phyloP scores from a whole-genome alignment of 2,329 filamentous ascomycete genomes.

The Niveomyces coronatus region DNA sequence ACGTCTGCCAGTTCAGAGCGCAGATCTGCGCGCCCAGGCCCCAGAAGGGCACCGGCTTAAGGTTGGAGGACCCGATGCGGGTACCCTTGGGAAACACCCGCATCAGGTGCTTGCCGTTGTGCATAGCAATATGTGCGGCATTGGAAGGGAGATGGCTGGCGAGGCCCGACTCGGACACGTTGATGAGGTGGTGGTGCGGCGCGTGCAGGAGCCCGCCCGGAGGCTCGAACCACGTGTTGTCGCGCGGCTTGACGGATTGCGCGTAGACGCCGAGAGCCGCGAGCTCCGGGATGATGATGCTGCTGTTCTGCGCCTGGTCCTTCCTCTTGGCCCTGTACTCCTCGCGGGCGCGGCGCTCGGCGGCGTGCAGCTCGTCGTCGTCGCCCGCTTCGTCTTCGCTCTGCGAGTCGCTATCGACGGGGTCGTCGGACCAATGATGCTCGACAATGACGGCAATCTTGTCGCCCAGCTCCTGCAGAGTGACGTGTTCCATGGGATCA shows the following conservation, averaged over 20 bases:
- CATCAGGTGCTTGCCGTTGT: slow-evolving; percentile 60
- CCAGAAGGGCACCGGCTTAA: slow-evolving; percentile 55
- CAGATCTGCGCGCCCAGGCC: slow-evolving; percentile 58
- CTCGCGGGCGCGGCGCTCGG: slow-evolving; percentile 32
- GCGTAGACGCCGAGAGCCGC: slow-evolving; percentile 58
- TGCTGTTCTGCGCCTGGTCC: slow-evolving; percentile 29
- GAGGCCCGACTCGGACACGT: slow-evolving; percentile 55
- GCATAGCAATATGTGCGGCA: slow-evolving; percentile 37
- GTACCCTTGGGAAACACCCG: slow-evolving; percentile 60
- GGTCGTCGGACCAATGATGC: slow-evolving; percentile 48
- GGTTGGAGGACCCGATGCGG: slow-evolving; percentile 55
- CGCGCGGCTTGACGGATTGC: slow-evolving; percentile 56
- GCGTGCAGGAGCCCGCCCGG: slow-evolving; percentile 38
- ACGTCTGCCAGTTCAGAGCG: slow-evolving; percentile 61
- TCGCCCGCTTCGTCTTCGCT: slow-evolving; percentile 31
- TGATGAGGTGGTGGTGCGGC: slow-evolving; percentile 57
- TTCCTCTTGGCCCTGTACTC: slow-evolving; percentile 46
- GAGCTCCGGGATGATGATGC: slow-evolving; percentile 52
- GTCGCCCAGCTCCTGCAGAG: slow-evolving; percentile 46
- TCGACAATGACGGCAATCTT: slow-evolving; percentile 60
- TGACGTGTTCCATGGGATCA: slow-evolving; percentile 41
- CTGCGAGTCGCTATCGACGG: slow-evolving; percentile 26
- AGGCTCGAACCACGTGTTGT: slow-evolving; percentile 58
- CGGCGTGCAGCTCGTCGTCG: slow-evolving; percentile 15
- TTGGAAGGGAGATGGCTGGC: slow-evolving; percentile 37